Evolutionary conservation across 1,284 basidiomycete genomes (phyloP), one percentile per base, ranked within the genome.

Genomic region (Ustilago esculenta): DNA sequence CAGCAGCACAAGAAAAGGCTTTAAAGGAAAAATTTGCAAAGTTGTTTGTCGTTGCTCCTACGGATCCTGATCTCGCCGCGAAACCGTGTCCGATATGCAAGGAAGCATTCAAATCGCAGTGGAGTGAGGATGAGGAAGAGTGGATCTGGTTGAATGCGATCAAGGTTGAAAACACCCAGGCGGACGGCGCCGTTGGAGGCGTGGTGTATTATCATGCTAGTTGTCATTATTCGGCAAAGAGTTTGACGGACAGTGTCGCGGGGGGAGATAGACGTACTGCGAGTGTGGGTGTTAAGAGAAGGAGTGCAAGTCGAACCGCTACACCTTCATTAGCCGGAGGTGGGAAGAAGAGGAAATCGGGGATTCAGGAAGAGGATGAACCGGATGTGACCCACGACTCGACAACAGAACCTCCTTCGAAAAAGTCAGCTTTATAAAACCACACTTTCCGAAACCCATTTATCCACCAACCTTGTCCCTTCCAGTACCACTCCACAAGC

Each of bases 121-220:
- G 92, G 83, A 85, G 89, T 57, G 94, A 98, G 81, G 94, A 97
- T 52, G 94, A 96, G 66, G 96, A 98, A 84, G 96, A 98, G 74
- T 98, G 95, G 94, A 90, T 98, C 17, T 99, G 94, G 92, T 87
- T 87, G 76, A 97, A 98, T 80, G 93, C 94, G 0, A 85, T 94
- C 21, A 87, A 87, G 80, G 89, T 90, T 55, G 90, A 94, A 65
- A 42, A 47, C 5, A 27, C 17, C 3, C 14, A 17, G 7, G 48
- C 36, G 20, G 48, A 42, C 10, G 39, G 39, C 33, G 18, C 47
- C 14, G 37, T 49, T 20, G 36, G 35, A 21, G 51, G 40, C 33
- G 18, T 33, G 4, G 56, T 69, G 21, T 76, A 76, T 36, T 78
- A 80, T 25, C 80, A 81, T 61, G 80, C 75, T 0, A 75, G 76